Percentiles rank a stretch among this genome's conserved stretches.
phyloP scores from a whole-genome alignment of 352 stramenopile species.

The Phytophthora tubulina region DNA sequence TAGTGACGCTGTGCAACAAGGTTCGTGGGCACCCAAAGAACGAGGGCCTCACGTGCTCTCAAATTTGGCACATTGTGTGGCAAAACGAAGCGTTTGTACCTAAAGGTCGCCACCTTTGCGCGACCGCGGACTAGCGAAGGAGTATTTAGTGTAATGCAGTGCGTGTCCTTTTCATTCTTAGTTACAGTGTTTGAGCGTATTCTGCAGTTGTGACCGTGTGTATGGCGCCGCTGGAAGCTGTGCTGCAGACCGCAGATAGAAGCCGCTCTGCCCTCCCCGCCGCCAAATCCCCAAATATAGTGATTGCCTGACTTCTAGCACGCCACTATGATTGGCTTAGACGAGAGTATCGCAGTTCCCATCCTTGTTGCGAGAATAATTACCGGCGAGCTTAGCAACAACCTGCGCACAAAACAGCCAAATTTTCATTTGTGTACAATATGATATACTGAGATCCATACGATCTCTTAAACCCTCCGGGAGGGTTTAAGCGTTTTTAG shows the following conservation, averaged over 20 bases:
- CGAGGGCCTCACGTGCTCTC: too few relatives aligned
- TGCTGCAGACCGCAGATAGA: too few relatives aligned
- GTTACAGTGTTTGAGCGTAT: neutral
- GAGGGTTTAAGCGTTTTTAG: constrained; percentile 10
- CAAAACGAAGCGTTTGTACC: constrained; percentile 25
- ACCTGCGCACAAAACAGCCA: neutral
- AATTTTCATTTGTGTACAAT: neutral
- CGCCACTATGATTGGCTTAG: neutral
- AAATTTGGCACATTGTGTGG: constrained; percentile 23
- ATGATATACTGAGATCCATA: constrained; percentile 8
- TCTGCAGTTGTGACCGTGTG: too few relatives aligned
- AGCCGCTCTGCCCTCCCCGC: too few relatives aligned
- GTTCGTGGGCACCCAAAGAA: too few relatives aligned
- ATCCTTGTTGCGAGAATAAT: constrained; percentile 17
- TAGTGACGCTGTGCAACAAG: too few relatives aligned
- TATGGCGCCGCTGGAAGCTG: too few relatives aligned
- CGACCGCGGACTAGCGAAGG: neutral
- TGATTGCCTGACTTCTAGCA: neutral
- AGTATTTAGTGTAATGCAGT: constrained; percentile 2
- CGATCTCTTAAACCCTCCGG: constrained; percentile 11
- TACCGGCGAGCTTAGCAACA: constrained; percentile 20
- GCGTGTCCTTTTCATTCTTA: neutral
- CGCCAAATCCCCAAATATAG: constrained; percentile 9
- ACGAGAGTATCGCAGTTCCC: neutral
- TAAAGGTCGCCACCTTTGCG: neutral